Evolutionary conservation across 257 asterid genomes (phyloP).

Genomic region (Rauvolfia tetraphylla): DNA sequence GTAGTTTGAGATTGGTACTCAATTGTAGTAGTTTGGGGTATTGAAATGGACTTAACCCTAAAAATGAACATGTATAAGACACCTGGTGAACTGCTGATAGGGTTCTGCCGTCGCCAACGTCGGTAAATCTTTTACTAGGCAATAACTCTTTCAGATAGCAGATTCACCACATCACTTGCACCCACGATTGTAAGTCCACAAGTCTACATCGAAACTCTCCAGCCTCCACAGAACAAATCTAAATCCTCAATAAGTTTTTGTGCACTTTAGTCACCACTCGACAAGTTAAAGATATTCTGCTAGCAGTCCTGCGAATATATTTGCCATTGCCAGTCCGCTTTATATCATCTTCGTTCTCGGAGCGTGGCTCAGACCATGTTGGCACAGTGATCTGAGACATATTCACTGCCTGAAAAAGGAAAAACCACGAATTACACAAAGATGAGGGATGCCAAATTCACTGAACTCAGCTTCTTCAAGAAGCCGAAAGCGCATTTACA

Average conservation of each 20-base stretch:
- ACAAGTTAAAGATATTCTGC: constrained; percentile 87
- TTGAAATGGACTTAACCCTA: no score
- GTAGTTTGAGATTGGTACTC: no score
- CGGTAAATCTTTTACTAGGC: no score
- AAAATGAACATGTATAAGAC: no score
- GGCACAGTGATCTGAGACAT: constrained; percentile 20
- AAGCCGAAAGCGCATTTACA: background rate
- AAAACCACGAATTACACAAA: background rate
- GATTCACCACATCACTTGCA: no score
- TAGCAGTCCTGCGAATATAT: constrained; percentile 52
- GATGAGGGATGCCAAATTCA: background rate
- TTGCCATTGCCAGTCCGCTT: constrained; percentile 29
- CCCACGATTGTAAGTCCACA: no score
- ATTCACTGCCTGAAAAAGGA: constrained; percentile 57
- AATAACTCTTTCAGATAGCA: no score
- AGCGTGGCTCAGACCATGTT: constrained; percentile 19
- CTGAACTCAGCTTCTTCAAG: background rate
- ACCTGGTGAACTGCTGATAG: no score
- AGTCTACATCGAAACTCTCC: background rate
- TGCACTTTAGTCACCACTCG: constrained; percentile 67
- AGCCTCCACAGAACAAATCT: background rate
- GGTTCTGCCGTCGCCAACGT: no score
- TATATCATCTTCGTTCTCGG: constrained; percentile 19
- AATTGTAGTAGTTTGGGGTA: no score
- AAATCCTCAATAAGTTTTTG: constrained; percentile 56